A percentile compares a stretch with the other conserved stretches of the same genome.
These are phyloP conservation scores for Monosporascus cannonballus DNA, from an alignment of 2,329 filamentous ascomycete genomes.

Conservation along the genomic window DNA sequence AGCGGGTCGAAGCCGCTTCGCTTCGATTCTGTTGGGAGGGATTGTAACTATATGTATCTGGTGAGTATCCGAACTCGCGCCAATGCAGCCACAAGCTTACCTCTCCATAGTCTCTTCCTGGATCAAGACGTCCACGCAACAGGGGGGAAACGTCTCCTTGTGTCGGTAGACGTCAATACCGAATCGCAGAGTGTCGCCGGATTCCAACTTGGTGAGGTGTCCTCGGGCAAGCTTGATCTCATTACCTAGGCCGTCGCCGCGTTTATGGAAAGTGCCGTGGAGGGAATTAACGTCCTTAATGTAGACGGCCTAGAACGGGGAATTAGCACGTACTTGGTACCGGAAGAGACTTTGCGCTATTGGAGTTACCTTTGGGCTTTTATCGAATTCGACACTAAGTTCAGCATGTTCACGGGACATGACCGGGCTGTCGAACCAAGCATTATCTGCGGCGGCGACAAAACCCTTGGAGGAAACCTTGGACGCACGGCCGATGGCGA, in stretches of 20 bases:
- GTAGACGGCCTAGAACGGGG: slow-evolving; percentile 32
- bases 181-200: slow-evolving; percentile 33
- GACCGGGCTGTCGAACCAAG: slow-evolving; percentile 64
- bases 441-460: slow-evolving; percentile 42
- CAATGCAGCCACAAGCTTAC: slow-evolving; percentile 5
- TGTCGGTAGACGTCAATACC: slow-evolving; percentile 33
- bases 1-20: background rate
- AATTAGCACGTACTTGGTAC: slow-evolving; percentile 14
- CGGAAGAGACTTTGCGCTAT: background rate
- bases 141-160: slow-evolving; percentile 31
- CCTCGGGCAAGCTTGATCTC: slow-evolving; percentile 15
- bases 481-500: slow-evolving; percentile 39
- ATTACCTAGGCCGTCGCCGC: slow-evolving; percentile 11
- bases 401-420: slow-evolving; percentile 65
- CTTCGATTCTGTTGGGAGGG: background rate
- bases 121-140: slow-evolving; percentile 28
- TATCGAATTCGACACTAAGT: slow-evolving; percentile 36
- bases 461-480: slow-evolving; percentile 39
- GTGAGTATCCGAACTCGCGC: slow-evolving; percentile 5
- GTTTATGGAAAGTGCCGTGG: slow-evolving; percentile 46
- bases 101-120: slow-evolving; percentile 16
- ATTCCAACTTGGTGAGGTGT: slow-evolving; percentile 15
- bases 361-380: slow-evolving; percentile 32
- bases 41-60: slow-evolving; percentile 1
- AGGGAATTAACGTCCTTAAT: slow-evolving; percentile 43